Evolutionary conservation across 2,329 filamentous ascomycete genomes (phyloP).

Genomic region (Berkeleyomyces basicola): DNA sequence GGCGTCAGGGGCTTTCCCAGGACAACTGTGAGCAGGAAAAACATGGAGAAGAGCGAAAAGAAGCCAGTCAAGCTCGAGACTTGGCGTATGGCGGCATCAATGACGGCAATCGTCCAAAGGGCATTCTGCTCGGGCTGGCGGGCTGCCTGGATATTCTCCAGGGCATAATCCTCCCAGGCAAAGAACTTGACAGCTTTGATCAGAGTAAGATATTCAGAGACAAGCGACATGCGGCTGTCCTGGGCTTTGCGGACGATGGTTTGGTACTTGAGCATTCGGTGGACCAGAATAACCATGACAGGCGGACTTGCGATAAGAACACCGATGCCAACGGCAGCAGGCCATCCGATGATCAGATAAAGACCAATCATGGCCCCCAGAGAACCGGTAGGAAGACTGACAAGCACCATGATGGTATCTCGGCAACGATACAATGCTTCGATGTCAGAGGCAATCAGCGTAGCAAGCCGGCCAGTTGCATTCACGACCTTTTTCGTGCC

Average conservation of each 20-base stretch:
- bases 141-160: conserved; percentile 32
- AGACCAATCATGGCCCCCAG: conserved; percentile 33
- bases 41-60: conserved; percentile 36
- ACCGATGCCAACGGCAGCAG: conserved; percentile 34
- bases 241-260: conserved; percentile 37
- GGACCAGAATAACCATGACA: conserved; percentile 33
- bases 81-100: conserved; percentile 30
- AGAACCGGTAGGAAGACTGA: conserved; percentile 31
- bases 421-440: conserved; percentile 36
- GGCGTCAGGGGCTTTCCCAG: conserved; percentile 33
- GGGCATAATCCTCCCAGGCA: conserved; percentile 39
- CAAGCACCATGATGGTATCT: conserved; percentile 31
- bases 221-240: conserved; percentile 38
- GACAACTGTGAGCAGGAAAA: conserved; percentile 33
- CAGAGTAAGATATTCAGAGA: conserved; percentile 40
- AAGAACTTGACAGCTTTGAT: conserved; percentile 45
- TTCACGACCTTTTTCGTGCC: conserved; percentile 21
- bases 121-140: conserved; percentile 35
- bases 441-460: conserved; percentile 42
- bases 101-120: conserved; percentile 35
- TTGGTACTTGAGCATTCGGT: conserved; percentile 33
- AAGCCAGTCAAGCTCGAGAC: conserved; percentile 36
- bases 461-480: conserved; percentile 35
- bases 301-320: conserved; percentile 31
- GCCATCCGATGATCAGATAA: conserved; percentile 39